Base-by-base conservation (phyloP, 306 rosid species). In the Luffa acutangula region DNA sequence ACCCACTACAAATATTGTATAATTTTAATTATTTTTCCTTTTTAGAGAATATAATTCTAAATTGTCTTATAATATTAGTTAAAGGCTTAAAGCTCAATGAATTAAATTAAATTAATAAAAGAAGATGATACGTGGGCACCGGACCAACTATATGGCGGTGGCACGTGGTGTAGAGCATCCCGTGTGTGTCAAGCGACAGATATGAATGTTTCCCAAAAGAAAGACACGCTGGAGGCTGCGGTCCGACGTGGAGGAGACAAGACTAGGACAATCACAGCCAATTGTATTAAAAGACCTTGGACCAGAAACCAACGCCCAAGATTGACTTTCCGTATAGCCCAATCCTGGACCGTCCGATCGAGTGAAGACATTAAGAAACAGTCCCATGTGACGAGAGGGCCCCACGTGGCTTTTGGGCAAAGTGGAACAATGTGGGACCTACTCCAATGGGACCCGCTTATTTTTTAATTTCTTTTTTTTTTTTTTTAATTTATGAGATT, bases 181-280 rank as follows among this genome's bases (percentile, higher is more conserved):
- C 45, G 18, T 48, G 59, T 17, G 62, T 49, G 75, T 69, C 33
- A 60, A 77, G 77, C 1, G 60, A 80, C 79, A 79, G 92, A 87
- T 85, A 75, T 59, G 76, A 51, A 20, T 87, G 90, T 75, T 54
- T 15, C 82, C 82, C 20, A 80, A 33, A 70, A 57, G 84, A 79
- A 77, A 49, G 80, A 86, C 95, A 87, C 74, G 81, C 45, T 77
- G 67, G 71, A 64, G 73, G 65, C 65, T 25, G 74, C 58, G 36
- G 97, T 70, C 79, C 4, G 36, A 51, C 43, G 45, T 33, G 52
- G 71, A 69, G 88, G 89, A 83, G 87, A 88, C 97, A 90, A 12
- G 0, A 41, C 70, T 21, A 79, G 54, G 84, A 86, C 93, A 86
- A 49, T 56, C 57, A 83, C 83, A 80, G 84, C 84, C 83, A 46